Evolutionary conservation across 192 early-diverging fungal species (phyloP).

Genomic region (Umbelopsis sp.): DNA sequence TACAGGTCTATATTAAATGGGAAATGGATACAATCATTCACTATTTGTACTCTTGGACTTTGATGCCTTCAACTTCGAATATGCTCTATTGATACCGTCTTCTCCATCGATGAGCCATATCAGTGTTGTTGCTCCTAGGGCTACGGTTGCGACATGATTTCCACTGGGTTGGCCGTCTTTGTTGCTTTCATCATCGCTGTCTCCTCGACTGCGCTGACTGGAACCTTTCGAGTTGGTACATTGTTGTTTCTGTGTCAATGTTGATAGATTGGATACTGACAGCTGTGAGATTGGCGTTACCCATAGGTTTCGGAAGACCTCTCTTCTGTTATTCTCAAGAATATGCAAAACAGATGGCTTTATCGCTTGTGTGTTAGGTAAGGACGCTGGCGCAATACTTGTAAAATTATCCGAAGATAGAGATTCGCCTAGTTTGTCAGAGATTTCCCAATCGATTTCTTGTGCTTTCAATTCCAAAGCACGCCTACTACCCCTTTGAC

Average conservation of each 20-base stretch:
- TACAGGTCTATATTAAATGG: too few relatives aligned
- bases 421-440: too few relatives aligned
- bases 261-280: neutral
- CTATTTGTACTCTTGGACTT: neutral
- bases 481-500: constrained; percentile 17
- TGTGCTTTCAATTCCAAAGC: neutral
- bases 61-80: neutral
- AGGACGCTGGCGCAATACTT: neutral
- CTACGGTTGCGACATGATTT: neutral
- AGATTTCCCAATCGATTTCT: neutral
- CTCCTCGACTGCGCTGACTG: too few relatives aligned
- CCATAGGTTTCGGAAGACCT: neutral
- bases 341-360: neutral
- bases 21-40: too few relatives aligned
- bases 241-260: neutral
- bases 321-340: neutral
- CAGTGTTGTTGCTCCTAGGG: neutral
- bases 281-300: neutral
- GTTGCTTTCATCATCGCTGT: neutral
- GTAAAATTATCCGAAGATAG: neutral
- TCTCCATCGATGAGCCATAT: neutral
- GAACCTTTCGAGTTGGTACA: too few relatives aligned
- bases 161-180: neutral
- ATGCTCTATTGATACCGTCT: neutral
- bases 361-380: neutral